Base-by-base conservation (phyloP, 129 eudicot species). In the Oenanthe sinensis region DNA sequence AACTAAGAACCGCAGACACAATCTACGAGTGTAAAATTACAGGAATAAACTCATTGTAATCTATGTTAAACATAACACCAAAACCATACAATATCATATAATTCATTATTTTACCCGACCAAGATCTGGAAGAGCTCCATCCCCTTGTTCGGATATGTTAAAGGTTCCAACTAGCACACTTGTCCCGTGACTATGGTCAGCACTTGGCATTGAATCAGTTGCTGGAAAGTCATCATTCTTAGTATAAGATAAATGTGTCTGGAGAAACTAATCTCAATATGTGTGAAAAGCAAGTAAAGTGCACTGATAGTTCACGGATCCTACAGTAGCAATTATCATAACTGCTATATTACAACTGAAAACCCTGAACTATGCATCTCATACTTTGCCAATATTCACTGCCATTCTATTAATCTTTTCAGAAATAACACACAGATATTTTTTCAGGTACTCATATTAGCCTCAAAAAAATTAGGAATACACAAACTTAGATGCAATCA, bases 1-100 rank as follows among this genome's bases (percentile, higher is more conserved):
- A 93, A 78, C 88, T 89, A 62, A 91, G 91, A 48, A 93, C 93
- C 82, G 93, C 96, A n/a, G 98, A 89, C 50, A 91, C 81, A 81
- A 93, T 89, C 98, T 93, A 75, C 79, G 49, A 75, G 76, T 44
- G 47, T 78, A 47, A 44, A 58, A 20, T 54, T 9, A 63, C 60
- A 50, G 5, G n/a, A 50, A 50, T 28, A 74, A 79, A 50, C 49
- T 12, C 65, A 73, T 75, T n/a, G 82, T 4, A 72, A 24, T 49
- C 55, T 26, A 50, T 17, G 17, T 17, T 12, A 3, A 11, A 12
- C 46, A 6, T 55, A 5, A 46, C 39, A 52, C 22, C 30, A 20
- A 49, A 17, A 60, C 43, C 62, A 19, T 28, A 58, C 20, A 42
- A 24, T 17, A 50, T 17, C 44, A 28, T 43, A 55, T 43, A 39